Base-by-base conservation (phyloP, 2,329 filamentous ascomycete species). In the Penicillium sp. region DNA sequence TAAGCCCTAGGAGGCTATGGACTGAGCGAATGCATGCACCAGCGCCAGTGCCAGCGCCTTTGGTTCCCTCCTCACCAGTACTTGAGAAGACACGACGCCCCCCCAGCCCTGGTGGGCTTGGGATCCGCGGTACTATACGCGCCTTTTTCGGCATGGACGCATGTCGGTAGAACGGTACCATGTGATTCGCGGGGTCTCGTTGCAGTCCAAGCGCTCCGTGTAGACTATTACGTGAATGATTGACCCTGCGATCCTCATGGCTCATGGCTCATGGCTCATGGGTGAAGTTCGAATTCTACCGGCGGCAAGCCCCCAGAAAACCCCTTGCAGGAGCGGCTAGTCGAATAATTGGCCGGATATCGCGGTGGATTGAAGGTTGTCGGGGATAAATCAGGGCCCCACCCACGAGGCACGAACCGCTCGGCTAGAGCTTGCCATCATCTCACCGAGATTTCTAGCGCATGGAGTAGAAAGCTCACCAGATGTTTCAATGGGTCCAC, bases 1-100 rank as follows among this genome's bases (percentile, higher is more conserved):
- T 74, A 73, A 75, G 71, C 72, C 73, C 66, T 76, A 71, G 71
- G 63, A 67, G 73, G 73, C 73, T 73, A 68, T 69, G 65, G 66
- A 48, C 60, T 63, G 52, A 35, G 33, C 51, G 33, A 46, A 38
- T 54, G 58, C 58, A 62, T 61, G 58, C 59, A 61, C 48, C 45
- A 48, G 26, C 26, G 16, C 45, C 26, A 48, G 59, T 66, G 63
- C 59, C 52, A 59, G 55, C 52, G 46, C 52, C 55, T 49, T 35
- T 43, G 4, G 25, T 42, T 37, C 22, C 53, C 30, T 42, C 46
- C 26, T 16, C 58, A 19, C 22, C 51, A 52, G 28, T 52, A 53
- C 7, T 53, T 16, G 3, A 40, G 22, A 7, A 16, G 35, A 40
- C 13, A 14, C 51, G 37, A 40, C 51, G 16, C 19, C 51, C 25